Evolutionary conservation across 495 filamentous ascomycete species (phyloP).

Genomic region (Xylaria sp.): DNA sequence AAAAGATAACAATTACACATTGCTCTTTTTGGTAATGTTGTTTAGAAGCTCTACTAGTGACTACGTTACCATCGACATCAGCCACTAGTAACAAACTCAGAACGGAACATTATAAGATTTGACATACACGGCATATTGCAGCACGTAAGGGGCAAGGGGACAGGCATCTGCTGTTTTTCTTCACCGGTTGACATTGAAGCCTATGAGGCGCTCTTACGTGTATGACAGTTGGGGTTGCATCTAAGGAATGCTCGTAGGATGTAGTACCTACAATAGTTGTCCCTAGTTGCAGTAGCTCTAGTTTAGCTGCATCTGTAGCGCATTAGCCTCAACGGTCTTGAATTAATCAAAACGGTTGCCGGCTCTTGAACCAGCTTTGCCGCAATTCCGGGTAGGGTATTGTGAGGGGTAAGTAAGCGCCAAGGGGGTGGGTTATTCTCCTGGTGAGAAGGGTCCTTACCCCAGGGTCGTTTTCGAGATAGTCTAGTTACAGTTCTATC

Average conservation of each 20-base stretch:
- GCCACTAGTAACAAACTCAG: too few species aligned
- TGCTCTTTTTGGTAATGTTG: not conserved
- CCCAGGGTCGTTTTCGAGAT: not conserved
- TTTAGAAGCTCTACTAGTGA: not conserved
- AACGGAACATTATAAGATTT: not conserved
- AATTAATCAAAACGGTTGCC: not conserved
- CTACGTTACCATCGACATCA: too few species aligned
- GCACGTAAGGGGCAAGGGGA: not conserved
- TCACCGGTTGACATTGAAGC: not conserved
- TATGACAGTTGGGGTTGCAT: not conserved
- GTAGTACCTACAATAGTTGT: not conserved
- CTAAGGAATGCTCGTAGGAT: not conserved
- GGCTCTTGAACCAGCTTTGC: not conserved
- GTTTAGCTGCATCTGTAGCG: not conserved
- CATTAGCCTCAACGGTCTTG: not conserved
- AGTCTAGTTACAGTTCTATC: not conserved
- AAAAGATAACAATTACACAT: not conserved
- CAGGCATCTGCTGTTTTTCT: not conserved
- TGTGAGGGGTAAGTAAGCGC: not conserved
- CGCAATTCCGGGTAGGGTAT: not conserved
- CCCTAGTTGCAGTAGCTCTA: not conserved
- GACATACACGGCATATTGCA: not conserved
- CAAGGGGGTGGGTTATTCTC: not conserved
- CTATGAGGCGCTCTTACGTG: not conserved
- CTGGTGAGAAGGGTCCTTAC: not conserved